Percentiles rank a stretch among this genome's conserved stretches.
These are phyloP conservation scores for Russula dissimulans DNA, from an alignment of 768 basidiomycete species.

Conservation along the genomic window DNA sequence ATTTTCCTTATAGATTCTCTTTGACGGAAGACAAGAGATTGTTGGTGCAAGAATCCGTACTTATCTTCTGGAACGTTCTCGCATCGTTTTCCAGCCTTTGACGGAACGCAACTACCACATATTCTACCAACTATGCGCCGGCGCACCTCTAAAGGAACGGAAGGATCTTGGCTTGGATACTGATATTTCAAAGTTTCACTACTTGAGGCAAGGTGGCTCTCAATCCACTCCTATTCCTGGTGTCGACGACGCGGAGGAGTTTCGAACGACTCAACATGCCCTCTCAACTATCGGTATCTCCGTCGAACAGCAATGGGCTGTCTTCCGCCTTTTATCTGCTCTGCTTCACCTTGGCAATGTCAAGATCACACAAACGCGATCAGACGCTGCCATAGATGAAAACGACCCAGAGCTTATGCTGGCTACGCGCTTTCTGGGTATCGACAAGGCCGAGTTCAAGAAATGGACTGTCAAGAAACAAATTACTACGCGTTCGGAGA, in stretches of 20 bases:
- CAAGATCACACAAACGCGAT: constrained; percentile 72
- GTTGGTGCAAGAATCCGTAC: constrained; percentile 98
- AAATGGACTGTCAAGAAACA: constrained; percentile 99
- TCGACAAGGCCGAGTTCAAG: constrained; percentile 88
- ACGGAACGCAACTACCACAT: constrained; percentile 99
- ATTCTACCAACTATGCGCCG: constrained; percentile 98
- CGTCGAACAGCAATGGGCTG: constrained; percentile 96
- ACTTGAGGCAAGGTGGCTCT: constrained; percentile 88
- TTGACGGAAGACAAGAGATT: constrained; percentile 92
- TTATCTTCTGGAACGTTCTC: constrained; percentile 93
- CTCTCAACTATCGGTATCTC: constrained; percentile 96
- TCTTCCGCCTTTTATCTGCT: constrained; percentile 88
- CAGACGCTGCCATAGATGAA: constrained; percentile 78
- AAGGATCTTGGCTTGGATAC: constrained; percentile 88
- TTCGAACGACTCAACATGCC: constrained; percentile 86
- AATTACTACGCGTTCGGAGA: constrained; percentile 87
- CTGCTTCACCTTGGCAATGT: constrained; percentile 97
- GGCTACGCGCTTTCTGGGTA: constrained; percentile 84
- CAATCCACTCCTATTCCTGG: constrained; percentile 78
- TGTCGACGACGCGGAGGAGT: constrained; percentile 95
- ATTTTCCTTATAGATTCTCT: constrained; percentile 67
- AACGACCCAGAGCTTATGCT: constrained; percentile 69
- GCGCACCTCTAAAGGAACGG: constrained; percentile 89
- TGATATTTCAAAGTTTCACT: constrained; percentile 82
- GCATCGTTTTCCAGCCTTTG: constrained; percentile 93